phyloP scores from a whole-genome alignment of 1,284 basidiomycete genomes.

The Malassezia vespertilionis region DNA sequence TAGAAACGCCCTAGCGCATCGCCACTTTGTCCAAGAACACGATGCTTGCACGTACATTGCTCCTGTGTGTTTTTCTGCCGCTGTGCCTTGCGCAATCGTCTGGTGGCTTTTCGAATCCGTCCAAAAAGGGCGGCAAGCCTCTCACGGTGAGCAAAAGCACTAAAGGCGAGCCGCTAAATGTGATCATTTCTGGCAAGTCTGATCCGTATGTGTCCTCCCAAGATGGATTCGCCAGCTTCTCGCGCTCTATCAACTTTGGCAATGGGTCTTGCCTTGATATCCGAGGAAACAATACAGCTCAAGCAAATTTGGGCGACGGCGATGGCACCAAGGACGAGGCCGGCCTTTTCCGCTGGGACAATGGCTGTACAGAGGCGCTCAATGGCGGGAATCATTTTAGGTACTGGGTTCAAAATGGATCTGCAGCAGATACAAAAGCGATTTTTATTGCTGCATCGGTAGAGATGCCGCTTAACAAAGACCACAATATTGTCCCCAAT shows the following conservation, averaged over 20 bases:
- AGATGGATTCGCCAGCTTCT: constrained; percentile 28
- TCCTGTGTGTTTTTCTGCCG: background rate
- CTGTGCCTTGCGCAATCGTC: background rate
- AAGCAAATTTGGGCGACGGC: constrained; percentile 43
- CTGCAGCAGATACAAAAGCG: constrained; percentile 28
- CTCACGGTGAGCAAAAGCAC: constrained; percentile 8
- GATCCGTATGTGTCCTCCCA: constrained; percentile 24
- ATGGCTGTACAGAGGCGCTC: constrained; percentile 31
- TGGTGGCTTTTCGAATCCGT: constrained; percentile 10
- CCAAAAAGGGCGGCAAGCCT: constrained; percentile 11
- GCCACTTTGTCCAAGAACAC: background rate
- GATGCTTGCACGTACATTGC: background rate
- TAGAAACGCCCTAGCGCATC: no score
- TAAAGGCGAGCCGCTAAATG: constrained; percentile 37
- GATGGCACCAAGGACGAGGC: constrained; percentile 30
- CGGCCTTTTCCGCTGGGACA: constrained; percentile 33
- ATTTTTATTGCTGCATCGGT: constrained; percentile 39
- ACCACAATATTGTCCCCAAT: constrained; percentile 33
- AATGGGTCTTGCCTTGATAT: constrained; percentile 16
- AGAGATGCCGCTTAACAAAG: constrained; percentile 22
- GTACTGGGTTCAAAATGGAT: constrained; percentile 40
- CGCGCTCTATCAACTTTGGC: constrained; percentile 26
- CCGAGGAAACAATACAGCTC: constrained; percentile 18
- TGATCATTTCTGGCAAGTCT: constrained; percentile 36
- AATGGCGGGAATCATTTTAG: constrained; percentile 42